Percentiles rank a stretch among this genome's conserved stretches.
phyloP scores from a whole-genome alignment of 1,284 basidiomycete species.

The Volvariella volvacea region DNA sequence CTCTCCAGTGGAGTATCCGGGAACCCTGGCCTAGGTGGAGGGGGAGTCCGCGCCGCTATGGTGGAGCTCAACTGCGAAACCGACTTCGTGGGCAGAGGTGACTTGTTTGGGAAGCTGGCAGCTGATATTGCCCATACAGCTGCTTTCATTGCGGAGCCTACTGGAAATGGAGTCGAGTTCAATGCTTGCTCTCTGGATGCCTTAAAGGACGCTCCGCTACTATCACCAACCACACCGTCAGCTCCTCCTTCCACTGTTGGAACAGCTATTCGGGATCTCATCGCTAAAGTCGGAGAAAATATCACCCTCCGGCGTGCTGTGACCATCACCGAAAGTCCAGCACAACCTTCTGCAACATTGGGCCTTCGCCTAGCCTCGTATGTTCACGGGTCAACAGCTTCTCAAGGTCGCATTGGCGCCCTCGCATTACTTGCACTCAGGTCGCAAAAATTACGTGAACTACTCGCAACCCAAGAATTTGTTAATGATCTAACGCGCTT shows the following conservation, averaged over 20 bases:
- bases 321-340: slow-evolving; percentile 57
- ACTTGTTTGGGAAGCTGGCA: slow-evolving; percentile 75
- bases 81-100: slow-evolving; percentile 90
- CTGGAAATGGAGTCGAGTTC: slow-evolving; percentile 31
- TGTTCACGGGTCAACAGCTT: slow-evolving; percentile 60
- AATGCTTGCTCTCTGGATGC: slow-evolving; percentile 40
- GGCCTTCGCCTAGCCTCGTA: slow-evolving; percentile 73
- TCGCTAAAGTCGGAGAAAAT: slow-evolving; percentile 88
- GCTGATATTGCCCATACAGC: slow-evolving; percentile 83
- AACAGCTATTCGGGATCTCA: slow-evolving; percentile 71
- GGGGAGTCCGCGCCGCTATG: slow-evolving; percentile 73
- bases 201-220: slow-evolving; percentile 63
- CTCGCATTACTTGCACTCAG: slow-evolving; percentile 61
- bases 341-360: slow-evolving; percentile 29
- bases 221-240: slow-evolving; percentile 39
- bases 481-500: slow-evolving; percentile 54
- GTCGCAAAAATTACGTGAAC: slow-evolving; percentile 34
- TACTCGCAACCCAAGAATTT: slow-evolving; percentile 40
- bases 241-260: slow-evolving; percentile 51
- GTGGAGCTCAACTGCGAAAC: slow-evolving; percentile 96
- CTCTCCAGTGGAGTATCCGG: slow-evolving; percentile 51
- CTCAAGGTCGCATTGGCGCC: slow-evolving; percentile 66
- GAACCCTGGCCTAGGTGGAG: slow-evolving; percentile 23
- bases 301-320: slow-evolving; percentile 74
- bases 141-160: slow-evolving; percentile 66